Conservation (phyloP, 805 yeast species). For the Saccharomycopsis fermentans region DNA sequence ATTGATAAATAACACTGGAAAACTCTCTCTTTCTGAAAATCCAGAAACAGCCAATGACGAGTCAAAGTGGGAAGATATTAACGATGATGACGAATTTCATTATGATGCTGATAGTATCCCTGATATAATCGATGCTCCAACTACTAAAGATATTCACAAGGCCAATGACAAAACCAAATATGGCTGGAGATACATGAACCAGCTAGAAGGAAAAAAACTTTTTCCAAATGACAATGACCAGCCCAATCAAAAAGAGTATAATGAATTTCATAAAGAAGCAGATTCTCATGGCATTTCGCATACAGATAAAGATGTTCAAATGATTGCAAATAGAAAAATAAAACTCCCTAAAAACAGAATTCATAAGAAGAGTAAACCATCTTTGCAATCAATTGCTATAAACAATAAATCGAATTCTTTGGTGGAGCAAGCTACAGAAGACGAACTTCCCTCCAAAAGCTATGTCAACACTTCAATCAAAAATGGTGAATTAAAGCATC, state of each 20-base stretch:
- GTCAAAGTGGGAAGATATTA: not conserved
- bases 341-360: not conserved
- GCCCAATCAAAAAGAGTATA: not conserved
- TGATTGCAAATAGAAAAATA: not conserved
- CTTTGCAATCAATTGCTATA: not conserved
- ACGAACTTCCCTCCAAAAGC: too few relatives aligned
- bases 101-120: too few relatives aligned
- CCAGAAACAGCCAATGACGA: not conserved
- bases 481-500: not conserved
- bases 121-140: not conserved
- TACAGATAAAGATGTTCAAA: not conserved
- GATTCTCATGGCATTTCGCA: not conserved
- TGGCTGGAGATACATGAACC: not conserved
- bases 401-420: not conserved
- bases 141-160: not conserved
- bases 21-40: not conserved
- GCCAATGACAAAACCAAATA: not conserved
- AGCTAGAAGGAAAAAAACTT: not conserved
- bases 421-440: not conserved
- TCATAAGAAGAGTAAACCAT: not conserved
- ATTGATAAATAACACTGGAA: not conserved
- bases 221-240: not conserved
- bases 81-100: not conserved
- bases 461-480: not conserved
- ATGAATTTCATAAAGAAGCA: not conserved